Base-by-base conservation (phyloP, 106 monocot species). In the Allium fistulosum region DNA sequence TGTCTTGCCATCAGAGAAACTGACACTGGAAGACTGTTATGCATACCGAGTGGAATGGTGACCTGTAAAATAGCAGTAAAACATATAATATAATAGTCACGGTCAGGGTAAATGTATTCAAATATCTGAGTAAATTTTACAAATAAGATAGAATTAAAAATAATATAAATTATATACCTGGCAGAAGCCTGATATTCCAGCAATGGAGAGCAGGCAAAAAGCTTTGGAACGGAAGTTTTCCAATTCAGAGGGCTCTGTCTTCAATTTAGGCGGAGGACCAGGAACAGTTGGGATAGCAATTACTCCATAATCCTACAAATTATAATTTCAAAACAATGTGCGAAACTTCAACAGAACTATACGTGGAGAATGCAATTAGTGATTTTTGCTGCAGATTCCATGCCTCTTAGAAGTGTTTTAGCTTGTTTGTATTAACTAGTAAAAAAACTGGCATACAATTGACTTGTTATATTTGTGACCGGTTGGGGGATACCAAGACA, bases 221-320 rank as follows among this genome's bases (percentile, higher is more conserved):
- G 99, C 92, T 65, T 64, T 87, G 9, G 87, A 80, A 68, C 99
- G 93, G 51, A 81, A 99, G 26, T 76, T 71, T 76, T 84, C 81
- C 59, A 87, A 73, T 13, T 61, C 17, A 66, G 37, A 58, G 22
- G 77, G 65, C 45, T 85, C 85, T 47, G 65, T 65, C 52, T 64
- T 64, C 17, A 99, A 57, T 65, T 87, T 85, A 26, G 99, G 90
- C 48, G 99, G 99, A 62, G 84, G 79, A 7, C 92, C 86, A 37
- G 92, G 84, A 82, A 97, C 75, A 16, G 93, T 90, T 57, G 99
- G 99, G 37, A 99, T 76, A 71, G 87, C 99, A 71, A 99, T 80
- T 59, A 92, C 68, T 18, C 82, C 89, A 79, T 82, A 52, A 59
- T 87, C 80, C 97, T 97, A 64, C 8, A 70, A 46, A 17, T 65